Evolutionary conservation across 1,284 basidiomycete genomes (phyloP).

Genomic region (Tylopilus sp.): DNA sequence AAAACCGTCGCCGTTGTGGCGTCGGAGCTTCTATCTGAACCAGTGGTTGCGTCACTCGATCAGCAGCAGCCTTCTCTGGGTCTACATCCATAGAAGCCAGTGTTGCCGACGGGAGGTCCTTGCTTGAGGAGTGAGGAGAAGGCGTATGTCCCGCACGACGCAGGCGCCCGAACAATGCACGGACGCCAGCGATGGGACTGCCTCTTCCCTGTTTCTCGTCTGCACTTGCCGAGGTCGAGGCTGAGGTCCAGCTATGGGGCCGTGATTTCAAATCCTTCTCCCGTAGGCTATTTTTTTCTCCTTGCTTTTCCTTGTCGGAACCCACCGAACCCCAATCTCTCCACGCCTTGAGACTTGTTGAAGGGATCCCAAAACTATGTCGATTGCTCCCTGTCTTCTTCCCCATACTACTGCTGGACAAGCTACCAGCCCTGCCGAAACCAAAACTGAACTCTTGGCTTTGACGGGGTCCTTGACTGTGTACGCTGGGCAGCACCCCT

Average conservation of each 20-base stretch:
- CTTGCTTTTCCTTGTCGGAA: slow-evolving; percentile 22
- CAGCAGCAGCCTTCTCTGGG: slow-evolving; percentile 13
- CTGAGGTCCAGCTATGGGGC: slow-evolving; percentile 14
- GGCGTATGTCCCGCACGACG: slow-evolving; percentile 27
- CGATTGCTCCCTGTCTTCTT: slow-evolving; percentile 12
- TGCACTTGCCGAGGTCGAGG: slow-evolving; percentile 20
- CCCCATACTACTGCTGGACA: slow-evolving; percentile 19
- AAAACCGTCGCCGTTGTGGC: slow-evolving; percentile 22
- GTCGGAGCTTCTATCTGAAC: slow-evolving; percentile 16
- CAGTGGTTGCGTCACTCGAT: slow-evolving; percentile 17
- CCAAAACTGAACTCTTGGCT: slow-evolving; percentile 21
- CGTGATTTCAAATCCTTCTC: slow-evolving; percentile 18
- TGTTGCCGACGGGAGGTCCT: slow-evolving; percentile 22
- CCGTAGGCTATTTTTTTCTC: slow-evolving; percentile 11
- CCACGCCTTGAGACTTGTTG: slow-evolving; percentile 29
- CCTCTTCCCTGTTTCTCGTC: slow-evolving; percentile 24
- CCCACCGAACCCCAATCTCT: slow-evolving; percentile 20
- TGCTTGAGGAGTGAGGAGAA: slow-evolving; percentile 28
- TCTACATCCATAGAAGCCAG: slow-evolving; percentile 12
- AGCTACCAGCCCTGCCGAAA: slow-evolving; percentile 15
- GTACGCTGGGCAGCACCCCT: slow-evolving; percentile 26
- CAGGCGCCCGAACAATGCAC: slow-evolving; percentile 27
- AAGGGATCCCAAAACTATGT: slow-evolving; percentile 23
- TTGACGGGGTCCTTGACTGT: slow-evolving; percentile 18
- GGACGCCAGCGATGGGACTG: slow-evolving; percentile 26